Conservation (phyloP, 345 rosid species). For the Toxicodendron radicans region DNA sequence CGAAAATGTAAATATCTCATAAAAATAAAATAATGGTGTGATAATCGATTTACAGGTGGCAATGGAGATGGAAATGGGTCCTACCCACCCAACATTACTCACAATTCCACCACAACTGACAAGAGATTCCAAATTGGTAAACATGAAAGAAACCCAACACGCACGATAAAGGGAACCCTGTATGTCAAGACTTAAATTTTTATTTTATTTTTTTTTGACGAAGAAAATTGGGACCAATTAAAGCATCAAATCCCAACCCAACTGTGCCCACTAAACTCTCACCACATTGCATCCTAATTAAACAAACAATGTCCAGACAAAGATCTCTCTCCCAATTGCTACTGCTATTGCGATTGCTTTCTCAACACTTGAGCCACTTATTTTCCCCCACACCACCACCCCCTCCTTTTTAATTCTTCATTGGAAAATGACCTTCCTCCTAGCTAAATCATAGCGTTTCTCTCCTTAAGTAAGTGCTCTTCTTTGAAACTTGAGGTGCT, state of each 20-base stretch:
- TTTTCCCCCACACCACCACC: not conserved
- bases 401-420: not conserved
- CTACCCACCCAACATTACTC: conserved; percentile 14
- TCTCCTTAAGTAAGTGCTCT: not conserved
- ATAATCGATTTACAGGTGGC: conserved; percentile 16
- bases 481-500: not conserved
- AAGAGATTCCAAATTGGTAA: conserved; percentile 40
- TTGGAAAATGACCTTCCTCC: conserved; percentile 1
- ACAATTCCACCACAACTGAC: conserved; percentile 26
- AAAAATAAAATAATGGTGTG: not conserved
- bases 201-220: no score
- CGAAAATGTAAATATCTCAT: no score
- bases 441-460: not conserved
- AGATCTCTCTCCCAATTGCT: conserved; percentile 10
- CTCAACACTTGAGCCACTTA: not conserved
- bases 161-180: conserved; percentile 36
- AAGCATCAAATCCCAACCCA: conserved; percentile 33
- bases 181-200: not conserved
- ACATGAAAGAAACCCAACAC: conserved; percentile 45
- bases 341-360: not conserved
- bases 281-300: conserved; percentile 21
- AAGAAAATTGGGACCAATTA: conserved; percentile 22
- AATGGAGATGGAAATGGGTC: conserved; percentile 23
- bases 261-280: conserved; percentile 30
- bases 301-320: conserved; percentile 29